A percentile compares a stretch with the other conserved stretches of the same genome.
Evolutionary conservation across 345 rosid genomes (phyloP).

Genomic region (Eucalyptus leucophloia): DNA sequence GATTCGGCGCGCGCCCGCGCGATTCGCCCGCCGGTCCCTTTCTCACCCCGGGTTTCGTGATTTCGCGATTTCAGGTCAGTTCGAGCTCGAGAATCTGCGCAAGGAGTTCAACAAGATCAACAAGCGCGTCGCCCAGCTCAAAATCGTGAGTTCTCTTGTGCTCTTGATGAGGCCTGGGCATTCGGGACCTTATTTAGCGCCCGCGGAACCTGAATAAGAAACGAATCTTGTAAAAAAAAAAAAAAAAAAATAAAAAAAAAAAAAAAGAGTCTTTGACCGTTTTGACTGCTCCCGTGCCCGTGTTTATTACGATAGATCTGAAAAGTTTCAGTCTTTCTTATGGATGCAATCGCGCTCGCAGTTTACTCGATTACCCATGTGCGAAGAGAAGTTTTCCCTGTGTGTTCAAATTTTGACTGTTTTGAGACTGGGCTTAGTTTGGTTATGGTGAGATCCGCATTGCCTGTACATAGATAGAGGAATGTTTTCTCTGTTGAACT

Average conservation of each 20-base stretch:
- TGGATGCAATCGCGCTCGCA: not conserved
- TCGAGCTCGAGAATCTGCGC: conserved; percentile 47
- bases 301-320: not conserved
- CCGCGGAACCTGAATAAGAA: not conserved
- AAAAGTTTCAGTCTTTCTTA: not conserved
- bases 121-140: conserved; percentile 62
- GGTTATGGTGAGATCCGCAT: not conserved
- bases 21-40: not conserved
- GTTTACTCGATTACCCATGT: not conserved
- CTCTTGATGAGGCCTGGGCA: not conserved
- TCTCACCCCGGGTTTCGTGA: not conserved
- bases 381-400: not conserved
- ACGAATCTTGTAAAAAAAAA: not conserved
- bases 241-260: too few species aligned
- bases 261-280: not conserved
- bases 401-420: not conserved
- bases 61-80: conserved; percentile 38
- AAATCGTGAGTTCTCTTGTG: conserved; percentile 29
- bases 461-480: not conserved
- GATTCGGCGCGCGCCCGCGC: not conserved
- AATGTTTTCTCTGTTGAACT: not conserved
- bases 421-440: not conserved
- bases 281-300: not conserved
- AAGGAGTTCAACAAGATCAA: conserved; percentile 63
- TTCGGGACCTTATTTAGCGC: not conserved